phyloP scores from a whole-genome alignment of 75 land plant species.

The Pseudotsuga menziesii region DNA sequence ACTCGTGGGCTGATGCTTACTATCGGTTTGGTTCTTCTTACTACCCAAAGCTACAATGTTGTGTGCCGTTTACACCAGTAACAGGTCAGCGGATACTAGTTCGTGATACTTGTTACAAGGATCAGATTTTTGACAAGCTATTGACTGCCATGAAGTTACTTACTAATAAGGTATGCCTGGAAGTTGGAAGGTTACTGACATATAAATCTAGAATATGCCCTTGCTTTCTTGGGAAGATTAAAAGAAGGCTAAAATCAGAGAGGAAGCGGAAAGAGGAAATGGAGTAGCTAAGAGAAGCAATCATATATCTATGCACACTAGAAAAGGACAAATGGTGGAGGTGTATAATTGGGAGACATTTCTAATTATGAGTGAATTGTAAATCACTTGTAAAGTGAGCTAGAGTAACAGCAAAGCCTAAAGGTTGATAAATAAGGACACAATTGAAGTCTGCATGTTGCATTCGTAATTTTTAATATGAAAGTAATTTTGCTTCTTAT shows the following conservation, averaged over 20 bases:
- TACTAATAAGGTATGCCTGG: slow-evolving; percentile 49
- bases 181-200: background rate
- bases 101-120: slow-evolving; percentile 51
- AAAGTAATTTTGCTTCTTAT: background rate
- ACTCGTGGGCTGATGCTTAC: slow-evolving; percentile 95
- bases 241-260: background rate
- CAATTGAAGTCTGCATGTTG: background rate
- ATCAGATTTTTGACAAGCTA: slow-evolving; percentile 71
- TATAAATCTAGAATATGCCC: background rate
- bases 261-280: background rate
- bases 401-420: background rate
- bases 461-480: background rate
- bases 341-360: background rate
- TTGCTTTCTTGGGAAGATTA: background rate
- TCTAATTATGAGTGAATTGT: background rate
- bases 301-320: background rate
- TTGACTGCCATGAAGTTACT: slow-evolving; percentile 69
- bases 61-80: slow-evolving; percentile 97
- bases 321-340: background rate
- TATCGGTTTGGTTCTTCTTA: slow-evolving; percentile 73
- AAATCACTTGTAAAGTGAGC: background rate
- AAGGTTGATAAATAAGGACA: background rate
- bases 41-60: slow-evolving; percentile 94
- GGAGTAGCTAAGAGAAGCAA: background rate
- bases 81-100: slow-evolving; percentile 93